phyloP scores from a whole-genome alignment of 306 rosid species.

The Leucaena leucocephala region DNA sequence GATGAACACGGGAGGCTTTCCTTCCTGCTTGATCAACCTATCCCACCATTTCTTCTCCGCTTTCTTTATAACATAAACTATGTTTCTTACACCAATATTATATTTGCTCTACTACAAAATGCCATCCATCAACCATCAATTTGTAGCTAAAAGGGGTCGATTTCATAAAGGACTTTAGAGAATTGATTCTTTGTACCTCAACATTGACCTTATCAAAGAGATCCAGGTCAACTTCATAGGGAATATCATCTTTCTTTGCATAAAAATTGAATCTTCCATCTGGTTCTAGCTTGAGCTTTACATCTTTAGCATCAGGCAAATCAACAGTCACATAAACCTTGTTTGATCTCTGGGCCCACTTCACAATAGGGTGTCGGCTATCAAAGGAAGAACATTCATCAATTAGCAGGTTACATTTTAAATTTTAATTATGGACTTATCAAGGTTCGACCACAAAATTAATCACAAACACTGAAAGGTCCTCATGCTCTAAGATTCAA shows the following conservation, averaged over 20 bases:
- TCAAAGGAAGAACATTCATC: neutral
- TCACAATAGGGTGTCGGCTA: constrained; percentile 57
- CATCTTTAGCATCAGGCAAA: constrained; percentile 55
- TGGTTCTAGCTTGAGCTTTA: constrained; percentile 56
- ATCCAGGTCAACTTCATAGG: constrained; percentile 51
- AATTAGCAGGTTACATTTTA: neutral
- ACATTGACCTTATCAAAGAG: constrained; percentile 50
- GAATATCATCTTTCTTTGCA: constrained; percentile 46
- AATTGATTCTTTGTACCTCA: constrained; percentile 36
- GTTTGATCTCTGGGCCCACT: constrained; percentile 61
- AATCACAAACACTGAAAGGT: too few species aligned
- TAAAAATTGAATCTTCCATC: constrained; percentile 54
- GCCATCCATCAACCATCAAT: neutral
- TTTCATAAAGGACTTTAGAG: neutral
- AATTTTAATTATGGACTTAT: neutral
- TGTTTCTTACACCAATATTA: constrained; percentile 49
- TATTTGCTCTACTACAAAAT: constrained; percentile 54
- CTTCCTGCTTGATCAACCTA: constrained; percentile 50
- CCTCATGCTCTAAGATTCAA: neutral
- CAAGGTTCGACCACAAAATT: too few species aligned
- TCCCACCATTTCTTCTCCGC: constrained; percentile 59
- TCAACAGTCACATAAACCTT: constrained; percentile 50
- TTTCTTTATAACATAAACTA: constrained; percentile 48
- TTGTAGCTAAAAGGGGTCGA: neutral
- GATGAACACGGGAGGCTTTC: constrained; percentile 53